Evolutionary conservation across 805 yeast species (phyloP).

Genomic region (Starmerella cellae): DNA sequence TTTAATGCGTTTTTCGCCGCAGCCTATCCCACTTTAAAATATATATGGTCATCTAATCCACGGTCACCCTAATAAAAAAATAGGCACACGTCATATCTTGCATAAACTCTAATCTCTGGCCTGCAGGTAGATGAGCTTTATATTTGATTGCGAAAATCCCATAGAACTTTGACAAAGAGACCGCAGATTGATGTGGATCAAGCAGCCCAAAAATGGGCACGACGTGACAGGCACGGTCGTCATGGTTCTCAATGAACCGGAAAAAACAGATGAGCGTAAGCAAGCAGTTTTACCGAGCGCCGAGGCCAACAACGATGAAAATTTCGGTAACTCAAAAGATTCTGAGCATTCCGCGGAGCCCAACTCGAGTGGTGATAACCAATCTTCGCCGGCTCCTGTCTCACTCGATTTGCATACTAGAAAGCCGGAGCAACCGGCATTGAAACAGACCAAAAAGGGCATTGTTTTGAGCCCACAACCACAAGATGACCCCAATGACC

Average conservation of each 20-base stretch:
- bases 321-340: conserved; percentile 17
- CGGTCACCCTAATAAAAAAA: no score
- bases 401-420: not conserved
- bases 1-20: no score
- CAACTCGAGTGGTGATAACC: not conserved
- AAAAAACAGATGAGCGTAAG: no score
- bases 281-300: no score
- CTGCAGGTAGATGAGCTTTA: no score
- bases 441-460: conserved; percentile 38
- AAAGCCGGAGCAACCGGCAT: not conserved
- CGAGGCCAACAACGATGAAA: conserved; percentile 2
- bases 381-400: not conserved
- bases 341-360: not conserved
- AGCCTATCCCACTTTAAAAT: no score
- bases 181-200: conserved; percentile 32
- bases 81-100: no score
- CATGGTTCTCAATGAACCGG: conserved; percentile 26
- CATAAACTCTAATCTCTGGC: no score
- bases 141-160: no score
- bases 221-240: conserved; percentile 40
- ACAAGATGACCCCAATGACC: conserved; percentile 49
- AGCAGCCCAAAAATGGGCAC: conserved; percentile 29
- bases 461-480: conserved; percentile 50
- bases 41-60: no score
- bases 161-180: no score